Base-by-base conservation (phyloP, 305 asterid genomes). In the Striga hermonthica region DNA sequence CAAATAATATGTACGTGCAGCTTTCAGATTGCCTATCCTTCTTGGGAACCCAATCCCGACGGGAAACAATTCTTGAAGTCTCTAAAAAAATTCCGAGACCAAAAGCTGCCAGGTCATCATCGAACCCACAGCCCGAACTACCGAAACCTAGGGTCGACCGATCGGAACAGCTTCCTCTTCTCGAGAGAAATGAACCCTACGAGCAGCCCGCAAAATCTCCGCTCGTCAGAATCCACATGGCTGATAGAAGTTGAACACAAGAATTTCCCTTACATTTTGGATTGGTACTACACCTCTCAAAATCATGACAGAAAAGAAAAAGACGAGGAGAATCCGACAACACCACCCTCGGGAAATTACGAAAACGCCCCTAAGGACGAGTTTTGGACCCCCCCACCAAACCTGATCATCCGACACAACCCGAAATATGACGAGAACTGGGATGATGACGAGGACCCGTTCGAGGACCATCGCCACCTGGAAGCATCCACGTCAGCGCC, bases 401-500 rank as follows among this genome's bases (percentile, higher is more conserved):
- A 55, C 66, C 49, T 73, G 36, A 39, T 59, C 37, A 80, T 22
- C 31, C 31, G 45, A 62, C 73, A 62, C 6, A 71, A 75, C 14
- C 62, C 57, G 13, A 54, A 54, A 12, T 75, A 49, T 15, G 81
- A 80, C 0, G 84, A 80, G 37, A 77, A 70, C 62, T 86, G 95
- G 96, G 88, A 76, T 2, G 88, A 76, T 7, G 31, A 22, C 31
- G 31, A 22, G 31, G 31, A 55, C 68, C 49, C 63, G 15, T 84
- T 82, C 7, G 82, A 84, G 34, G 88, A 72, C 53, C 84, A 86
- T 5, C 31, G 84, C 69, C 83, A 71, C 57, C 74, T 84, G 1
- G 90, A 75, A 72, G 92, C 91, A 63, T 90, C 95, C 7, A 81
- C 95, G 2, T 86, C 96, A 0, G 86, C 81, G 68, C 95, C 96